Percentiles rank a stretch among this genome's conserved stretches.
These are phyloP conservation scores for Datisca glomerata DNA, from an alignment of 306 rosid species.

Conservation along the genomic window DNA sequence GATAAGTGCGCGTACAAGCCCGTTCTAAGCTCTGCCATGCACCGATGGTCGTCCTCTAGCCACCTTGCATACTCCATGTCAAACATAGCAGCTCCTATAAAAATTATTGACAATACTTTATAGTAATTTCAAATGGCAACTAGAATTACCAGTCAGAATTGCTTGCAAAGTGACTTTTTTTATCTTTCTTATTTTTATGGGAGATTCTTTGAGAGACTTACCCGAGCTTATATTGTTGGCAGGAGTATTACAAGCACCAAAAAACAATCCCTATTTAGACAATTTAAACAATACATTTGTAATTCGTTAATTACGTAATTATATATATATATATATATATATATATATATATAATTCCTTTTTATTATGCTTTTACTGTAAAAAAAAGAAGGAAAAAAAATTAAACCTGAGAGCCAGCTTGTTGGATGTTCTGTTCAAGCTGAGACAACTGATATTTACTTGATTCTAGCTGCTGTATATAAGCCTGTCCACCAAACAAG, in stretches of 20 bases:
- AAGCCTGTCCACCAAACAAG: constrained; percentile 46
- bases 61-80: constrained; percentile 91
- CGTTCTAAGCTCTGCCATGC: constrained; percentile 49
- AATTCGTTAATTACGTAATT: too few species aligned
- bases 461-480: constrained; percentile 80
- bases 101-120: not conserved
- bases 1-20: constrained; percentile 49
- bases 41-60: constrained; percentile 83
- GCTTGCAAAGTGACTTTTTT: too few species aligned
- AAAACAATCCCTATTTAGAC: constrained; percentile 43
- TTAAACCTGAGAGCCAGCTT: constrained; percentile 81
- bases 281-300: not conserved
- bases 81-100: constrained; percentile 76
- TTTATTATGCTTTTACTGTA: too few species aligned
- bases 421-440: constrained; percentile 83
- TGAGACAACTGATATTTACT: constrained; percentile 77
- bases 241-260: constrained; percentile 52
- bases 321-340: too few species aligned
- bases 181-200: too few species aligned
- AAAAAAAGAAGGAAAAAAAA: too few species aligned
- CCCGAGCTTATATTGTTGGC: constrained; percentile 68
- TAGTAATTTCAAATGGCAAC: too few species aligned
- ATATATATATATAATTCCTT: too few species aligned
- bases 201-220: too few species aligned
- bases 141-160: too few species aligned